Percentiles rank a stretch among this genome's conserved stretches.
These are phyloP conservation scores for Brettanomyces nanus DNA, from an alignment of 805 yeast genomes.

Conservation along the genomic window DNA sequence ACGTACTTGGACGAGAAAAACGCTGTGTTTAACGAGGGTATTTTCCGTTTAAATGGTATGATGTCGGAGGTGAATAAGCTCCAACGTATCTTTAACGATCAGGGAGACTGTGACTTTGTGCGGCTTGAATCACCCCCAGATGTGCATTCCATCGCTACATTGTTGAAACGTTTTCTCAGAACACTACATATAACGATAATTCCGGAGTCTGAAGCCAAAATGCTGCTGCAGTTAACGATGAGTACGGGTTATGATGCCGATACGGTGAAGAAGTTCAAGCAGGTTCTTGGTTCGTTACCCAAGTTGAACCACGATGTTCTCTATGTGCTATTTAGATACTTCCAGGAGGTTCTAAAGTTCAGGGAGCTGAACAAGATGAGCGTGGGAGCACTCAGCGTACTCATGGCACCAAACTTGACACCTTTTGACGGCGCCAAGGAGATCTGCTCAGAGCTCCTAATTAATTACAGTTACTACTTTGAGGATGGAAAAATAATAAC, in stretches of 20 bases:
- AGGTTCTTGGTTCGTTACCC: slow-evolving; percentile 40
- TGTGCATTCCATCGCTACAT: slow-evolving; percentile 80
- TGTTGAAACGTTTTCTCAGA: slow-evolving; percentile 74
- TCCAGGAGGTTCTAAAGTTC: slow-evolving; percentile 55
- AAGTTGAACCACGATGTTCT: slow-evolving; percentile 50
- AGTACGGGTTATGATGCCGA: slow-evolving; percentile 17
- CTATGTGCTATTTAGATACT: slow-evolving; percentile 56
- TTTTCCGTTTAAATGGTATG: slow-evolving; percentile 86
- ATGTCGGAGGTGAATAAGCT: slow-evolving; percentile 63
- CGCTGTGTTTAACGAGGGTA: slow-evolving; percentile 83
- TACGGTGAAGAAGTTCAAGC: slow-evolving; percentile 11
- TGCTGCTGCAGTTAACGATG: slow-evolving; percentile 26
- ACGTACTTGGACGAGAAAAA: slow-evolving; percentile 55
- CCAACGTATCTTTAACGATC: slow-evolving; percentile 59
- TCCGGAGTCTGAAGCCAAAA: slow-evolving; percentile 30
- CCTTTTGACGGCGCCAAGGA: slow-evolving; percentile 27
- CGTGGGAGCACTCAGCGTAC: slow-evolving; percentile 47
- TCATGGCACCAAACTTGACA: slow-evolving; percentile 29
- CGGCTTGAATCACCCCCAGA: slow-evolving; percentile 34
- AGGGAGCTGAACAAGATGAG: slow-evolving; percentile 74
- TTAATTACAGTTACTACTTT: slow-evolving; percentile 22
- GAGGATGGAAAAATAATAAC: slow-evolving; percentile 6
- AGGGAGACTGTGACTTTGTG: slow-evolving; percentile 62
- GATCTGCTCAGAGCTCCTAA: slow-evolving; percentile 24
- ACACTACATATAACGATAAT: slow-evolving; percentile 71